A percentile compares a stretch with the other conserved stretches of the same genome.
These are phyloP conservation scores for Glonium stellatum DNA, from an alignment of 495 filamentous ascomycete genomes.

Conservation along the genomic window DNA sequence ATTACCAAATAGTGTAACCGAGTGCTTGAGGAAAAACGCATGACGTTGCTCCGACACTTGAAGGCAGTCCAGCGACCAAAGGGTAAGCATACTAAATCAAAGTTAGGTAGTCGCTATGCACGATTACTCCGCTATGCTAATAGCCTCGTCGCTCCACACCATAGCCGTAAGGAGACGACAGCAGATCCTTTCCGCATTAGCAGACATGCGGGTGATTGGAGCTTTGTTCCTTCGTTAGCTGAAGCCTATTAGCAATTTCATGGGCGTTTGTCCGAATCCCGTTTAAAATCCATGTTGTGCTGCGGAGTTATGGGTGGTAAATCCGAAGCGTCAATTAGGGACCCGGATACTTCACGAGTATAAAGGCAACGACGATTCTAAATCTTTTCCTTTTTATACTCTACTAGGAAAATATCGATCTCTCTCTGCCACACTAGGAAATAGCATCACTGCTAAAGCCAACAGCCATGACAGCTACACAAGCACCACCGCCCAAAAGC, in stretches of 20 bases:
- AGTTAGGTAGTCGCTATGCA: too few species aligned
- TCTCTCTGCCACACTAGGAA: neutral
- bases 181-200: too few species aligned
- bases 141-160: too few species aligned
- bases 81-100: too few species aligned
- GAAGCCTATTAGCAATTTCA: neutral
- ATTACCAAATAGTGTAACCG: too few species aligned
- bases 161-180: too few species aligned
- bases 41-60: too few species aligned
- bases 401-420: neutral
- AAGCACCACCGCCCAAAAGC: slow-evolving; percentile 46
- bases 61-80: too few species aligned
- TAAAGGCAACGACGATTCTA: neutral
- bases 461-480: neutral
- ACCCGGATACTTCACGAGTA: neutral
- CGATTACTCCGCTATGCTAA: too few species aligned
- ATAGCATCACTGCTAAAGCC: neutral
- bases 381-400: neutral
- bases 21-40: too few species aligned
- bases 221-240: neutral
- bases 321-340: neutral
- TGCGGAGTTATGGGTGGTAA: neutral
- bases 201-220: too few species aligned
- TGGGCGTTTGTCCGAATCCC: too few species aligned
- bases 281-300: neutral